Conservation (phyloP, 148 eudicot genomes). For the Rhododendron kiyosumense region DNA sequence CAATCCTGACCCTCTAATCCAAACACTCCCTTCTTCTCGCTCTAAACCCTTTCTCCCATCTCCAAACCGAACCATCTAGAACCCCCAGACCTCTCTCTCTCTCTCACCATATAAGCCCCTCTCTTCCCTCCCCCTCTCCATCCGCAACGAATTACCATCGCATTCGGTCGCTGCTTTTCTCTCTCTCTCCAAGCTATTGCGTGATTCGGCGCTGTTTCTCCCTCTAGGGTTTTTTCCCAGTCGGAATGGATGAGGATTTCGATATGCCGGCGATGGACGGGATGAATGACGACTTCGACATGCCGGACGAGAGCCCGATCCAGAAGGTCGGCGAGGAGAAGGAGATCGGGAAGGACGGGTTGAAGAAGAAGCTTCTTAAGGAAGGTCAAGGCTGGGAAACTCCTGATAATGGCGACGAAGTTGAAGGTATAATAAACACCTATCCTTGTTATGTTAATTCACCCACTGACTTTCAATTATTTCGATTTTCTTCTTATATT, state of each 20-base stretch:
- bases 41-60: conserved; percentile 1
- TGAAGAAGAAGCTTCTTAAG: conserved; percentile 91
- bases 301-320: conserved; percentile 35
- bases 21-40: not conserved
- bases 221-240: not conserved
- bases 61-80: conserved; percentile 17
- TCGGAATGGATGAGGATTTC: conserved; percentile 61
- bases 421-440: conserved; percentile 47
- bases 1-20: conserved; percentile 19
- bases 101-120: not conserved
- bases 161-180: not conserved
- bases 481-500: not conserved
- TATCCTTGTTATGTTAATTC: not conserved
- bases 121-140: not conserved
- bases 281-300: conserved; percentile 57
- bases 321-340: conserved; percentile 86
- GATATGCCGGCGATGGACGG: conserved; percentile 60
- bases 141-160: not conserved
- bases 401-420: conserved; percentile 90
- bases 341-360: conserved; percentile 68
- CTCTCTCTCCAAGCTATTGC: not conserved
- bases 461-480: not conserved
- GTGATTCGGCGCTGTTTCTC: not conserved
- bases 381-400: conserved; percentile 86
- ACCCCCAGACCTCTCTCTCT: conserved; percentile 7